Conservation (phyloP, 2,329 filamentous ascomycete species). For the Tricladium varicosporioides region DNA sequence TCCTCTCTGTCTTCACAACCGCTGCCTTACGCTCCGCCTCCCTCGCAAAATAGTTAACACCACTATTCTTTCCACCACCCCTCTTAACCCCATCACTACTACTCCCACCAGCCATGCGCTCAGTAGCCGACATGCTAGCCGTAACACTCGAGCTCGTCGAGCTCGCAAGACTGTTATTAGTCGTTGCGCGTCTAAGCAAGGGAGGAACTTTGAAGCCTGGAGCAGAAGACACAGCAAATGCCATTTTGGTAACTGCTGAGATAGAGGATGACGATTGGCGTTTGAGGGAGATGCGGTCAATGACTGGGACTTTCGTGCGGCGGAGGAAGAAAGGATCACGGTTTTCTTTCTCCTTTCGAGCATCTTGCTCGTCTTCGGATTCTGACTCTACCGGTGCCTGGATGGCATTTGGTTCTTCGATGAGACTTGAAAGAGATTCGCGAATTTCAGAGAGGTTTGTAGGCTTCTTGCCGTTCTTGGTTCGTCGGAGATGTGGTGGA, state of each 20-base stretch:
- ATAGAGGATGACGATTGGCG: slow-evolving; percentile 46
- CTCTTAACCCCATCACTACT: slow-evolving; percentile 55
- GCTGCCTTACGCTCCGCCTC: slow-evolving; percentile 56
- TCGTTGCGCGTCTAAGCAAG: slow-evolving; percentile 71
- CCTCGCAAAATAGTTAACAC: slow-evolving; percentile 58
- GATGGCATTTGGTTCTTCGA: slow-evolving; percentile 63
- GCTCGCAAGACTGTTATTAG: slow-evolving; percentile 48
- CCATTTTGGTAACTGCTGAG: slow-evolving; percentile 44
- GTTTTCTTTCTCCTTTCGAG: slow-evolving; percentile 30
- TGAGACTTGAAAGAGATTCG: slow-evolving; percentile 77
- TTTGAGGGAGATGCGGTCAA: slow-evolving; percentile 74
- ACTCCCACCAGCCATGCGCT: slow-evolving; percentile 37
- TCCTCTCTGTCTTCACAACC: slow-evolving; percentile 55
- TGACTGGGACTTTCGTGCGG: slow-evolving; percentile 48
- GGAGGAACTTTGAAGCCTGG: slow-evolving; percentile 65
- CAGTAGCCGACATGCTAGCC: slow-evolving; percentile 26
- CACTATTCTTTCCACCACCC: slow-evolving; percentile 58
- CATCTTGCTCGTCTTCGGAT: slow-evolving; percentile 42
- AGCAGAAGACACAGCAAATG: slow-evolving; percentile 48
- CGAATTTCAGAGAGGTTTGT: slow-evolving; percentile 77
- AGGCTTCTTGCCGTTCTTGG: slow-evolving; percentile 62
- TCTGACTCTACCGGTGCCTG: slow-evolving; percentile 49
- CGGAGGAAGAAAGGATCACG: slow-evolving; percentile 34
- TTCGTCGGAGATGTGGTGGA: slow-evolving; percentile 61
- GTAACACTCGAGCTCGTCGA: slow-evolving; percentile 32